Evolutionary conservation across 306 rosid genomes (phyloP), one percentile per base, ranked within the genome.

Genomic region (Casuarina glauca): DNA sequence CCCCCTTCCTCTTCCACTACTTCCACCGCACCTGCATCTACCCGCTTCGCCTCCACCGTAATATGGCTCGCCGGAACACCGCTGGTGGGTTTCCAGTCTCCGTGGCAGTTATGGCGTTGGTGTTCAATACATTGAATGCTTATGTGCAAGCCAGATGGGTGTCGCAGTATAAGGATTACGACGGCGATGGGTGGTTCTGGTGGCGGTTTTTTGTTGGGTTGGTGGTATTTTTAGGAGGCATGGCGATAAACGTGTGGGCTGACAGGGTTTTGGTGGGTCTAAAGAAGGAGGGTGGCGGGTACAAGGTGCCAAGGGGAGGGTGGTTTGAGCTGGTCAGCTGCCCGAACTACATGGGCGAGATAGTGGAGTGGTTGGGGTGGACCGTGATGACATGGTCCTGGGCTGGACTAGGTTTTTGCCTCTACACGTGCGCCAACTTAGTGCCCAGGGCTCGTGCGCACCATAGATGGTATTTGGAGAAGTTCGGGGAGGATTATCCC

Each of bases 301-400:
- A 93, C 69, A 82, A 79, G 66, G 75, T 96, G 66, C 96, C 98
- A 0, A 85, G 13, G 43, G 97, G 96, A 48, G 91, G 97, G 58
- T 76, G 82, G 70, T 95, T 95, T 77, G 94, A 91, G 74, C 1
- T 86, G 19, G 96, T 91, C 9, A 90, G 92, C 35, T 93, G 94
- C 70, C 97, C 99, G 1, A 96, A 93, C 67, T 96, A 93, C 73
- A 78, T 81, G 42, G 96, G 97, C 57, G 97, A 93, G 86, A 84
- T 89, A 7, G 62, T 91, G 74, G 98, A 93, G 89, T 93, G 99
- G 97, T 6, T 91, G 12, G 97, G 96, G 2, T 96, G 97, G 98
- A 83, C 89, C 1, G 73, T 90, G 74, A 93, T 91, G 96, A 91
- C 89, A 4, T 93, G 94, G 86, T 85, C 96, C 0, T 90, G 89